Evolutionary conservation across 345 rosid species (phyloP).

Genomic region (Eucalyptus sp.): DNA sequence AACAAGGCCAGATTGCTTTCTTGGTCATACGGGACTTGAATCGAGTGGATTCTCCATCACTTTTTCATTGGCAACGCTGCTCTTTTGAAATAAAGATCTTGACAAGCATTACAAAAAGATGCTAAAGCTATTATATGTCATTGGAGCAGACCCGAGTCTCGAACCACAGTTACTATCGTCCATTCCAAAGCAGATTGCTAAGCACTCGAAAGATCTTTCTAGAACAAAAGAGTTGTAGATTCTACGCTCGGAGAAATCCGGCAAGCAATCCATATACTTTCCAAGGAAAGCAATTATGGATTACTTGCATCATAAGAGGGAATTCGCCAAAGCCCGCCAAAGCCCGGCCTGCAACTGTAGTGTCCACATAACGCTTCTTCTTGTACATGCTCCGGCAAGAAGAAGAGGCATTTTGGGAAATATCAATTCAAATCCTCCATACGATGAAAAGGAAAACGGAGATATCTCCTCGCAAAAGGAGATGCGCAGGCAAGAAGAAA

Average conservation of each 20-base stretch:
- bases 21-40: neutral
- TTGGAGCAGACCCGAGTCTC: neutral
- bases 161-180: neutral
- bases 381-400: neutral
- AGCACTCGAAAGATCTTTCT: neutral
- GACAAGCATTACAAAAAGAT: neutral
- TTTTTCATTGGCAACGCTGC: neutral
- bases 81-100: neutral
- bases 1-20: neutral
- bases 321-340: neutral
- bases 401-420: neutral
- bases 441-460: neutral
- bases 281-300: neutral
- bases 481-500: neutral
- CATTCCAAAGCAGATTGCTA: neutral
- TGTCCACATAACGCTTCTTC: neutral
- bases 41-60: neutral
- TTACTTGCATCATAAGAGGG: neutral
- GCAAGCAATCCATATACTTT: neutral
- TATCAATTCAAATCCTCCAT: neutral
- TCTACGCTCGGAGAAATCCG: neutral
- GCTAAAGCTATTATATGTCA: neutral
- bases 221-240: neutral
- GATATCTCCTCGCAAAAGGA: neutral
- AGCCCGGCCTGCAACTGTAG: neutral